Base-by-base conservation (phyloP, 208 protist genomes). In the Polymyxa betae region DNA sequence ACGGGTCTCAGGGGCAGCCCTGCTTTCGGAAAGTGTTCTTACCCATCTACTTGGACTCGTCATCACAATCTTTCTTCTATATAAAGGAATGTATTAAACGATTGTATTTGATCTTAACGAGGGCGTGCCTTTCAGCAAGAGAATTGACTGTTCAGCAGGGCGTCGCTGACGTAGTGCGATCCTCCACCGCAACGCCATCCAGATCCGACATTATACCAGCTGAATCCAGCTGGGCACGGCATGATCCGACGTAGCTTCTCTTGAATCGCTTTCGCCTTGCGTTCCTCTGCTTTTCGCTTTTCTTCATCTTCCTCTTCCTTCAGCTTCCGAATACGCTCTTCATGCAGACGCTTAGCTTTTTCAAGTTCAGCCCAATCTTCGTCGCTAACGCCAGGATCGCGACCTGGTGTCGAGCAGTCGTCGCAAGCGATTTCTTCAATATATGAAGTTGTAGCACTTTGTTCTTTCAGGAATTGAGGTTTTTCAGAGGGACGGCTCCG, bases 121-220 rank as follows among this genome's bases (percentile, higher is more conserved):
- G n/a, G n/a, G n/a, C n/a, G n/a, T n/a, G n/a, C n/a, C n/a, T n/a
- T n/a, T 66, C 54, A 66, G 54, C 54, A 66, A 32, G 54, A 32
- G 54, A 66, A 66, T 29, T 66, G 54, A 16, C 20, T 32, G 54
- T 66, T 66, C 54, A 66, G 54, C 29, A 32, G 54, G 20, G 54
- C 54, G 54, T 66, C 54, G 54, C 54, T 66, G 54, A 66, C 54
- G 54, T 32, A 66, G 54, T 66, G 54, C 54, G 54, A 66, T 29
- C 54, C 54, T 66, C 54, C 54, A 29, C 54, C 54, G 54, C 54
- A 66, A 66, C 54, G 54, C 54, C 54, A 66, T 66, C 54, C 54
- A 16, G 54, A 66, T 16, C 54, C 54, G 54, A 16, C 16, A 16
- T 66, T 66, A 66, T 66, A 66, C 54, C 54, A 66, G 54, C 29